Base-by-base conservation (phyloP, 2,329 filamentous ascomycete species). In the Cordyceps pruinosa region DNA sequence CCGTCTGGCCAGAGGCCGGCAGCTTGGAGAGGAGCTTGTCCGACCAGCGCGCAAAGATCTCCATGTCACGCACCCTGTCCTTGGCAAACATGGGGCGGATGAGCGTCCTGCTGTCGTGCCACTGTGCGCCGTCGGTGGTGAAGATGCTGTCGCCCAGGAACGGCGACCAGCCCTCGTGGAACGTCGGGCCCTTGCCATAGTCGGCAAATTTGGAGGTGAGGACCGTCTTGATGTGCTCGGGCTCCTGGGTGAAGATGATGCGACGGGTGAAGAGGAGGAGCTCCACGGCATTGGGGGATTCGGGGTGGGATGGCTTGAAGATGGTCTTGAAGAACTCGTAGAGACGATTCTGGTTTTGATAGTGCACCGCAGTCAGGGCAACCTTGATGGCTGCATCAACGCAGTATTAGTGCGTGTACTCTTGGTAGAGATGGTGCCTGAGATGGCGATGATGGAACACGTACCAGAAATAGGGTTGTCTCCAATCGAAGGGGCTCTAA, bases 11-110 rank as follows among this genome's bases (percentile, higher is more conserved):
- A 58, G 81, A 72, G 0, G 66, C 66, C 0, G 84, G 83, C 9
- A 90, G 76, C 23, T 77, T 76, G n/a, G 75, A 72, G 26, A 88
- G 73, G 57, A 90, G 71, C 26, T 78, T 73, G 32, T 75, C 68
- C 17, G 86, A 74, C 69, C 88, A 84, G 3, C 67, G 70, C 63
- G 88, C 85, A 52, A 87, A 85, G 1, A 80, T 81, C 32, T 69
- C 70, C 8, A 87, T 71, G 62, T 80, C 75, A 8, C 70, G 70
- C 26, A 81, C 69, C 35, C 76, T 70, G 39, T 76, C 74, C 57
- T 74, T 74, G 58, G 72, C 62, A 62, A 81, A 81, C 74, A 80
- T 79, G 13, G 80, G 80, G 15, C 79, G 69, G 37, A 84, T 75
- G 60, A 84, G 66, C n/a, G 72, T 70, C 8, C 81, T 68, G 35